Base-by-base conservation (phyloP, 208 protist genomes). In the Acanthamoeba sp. region DNA sequence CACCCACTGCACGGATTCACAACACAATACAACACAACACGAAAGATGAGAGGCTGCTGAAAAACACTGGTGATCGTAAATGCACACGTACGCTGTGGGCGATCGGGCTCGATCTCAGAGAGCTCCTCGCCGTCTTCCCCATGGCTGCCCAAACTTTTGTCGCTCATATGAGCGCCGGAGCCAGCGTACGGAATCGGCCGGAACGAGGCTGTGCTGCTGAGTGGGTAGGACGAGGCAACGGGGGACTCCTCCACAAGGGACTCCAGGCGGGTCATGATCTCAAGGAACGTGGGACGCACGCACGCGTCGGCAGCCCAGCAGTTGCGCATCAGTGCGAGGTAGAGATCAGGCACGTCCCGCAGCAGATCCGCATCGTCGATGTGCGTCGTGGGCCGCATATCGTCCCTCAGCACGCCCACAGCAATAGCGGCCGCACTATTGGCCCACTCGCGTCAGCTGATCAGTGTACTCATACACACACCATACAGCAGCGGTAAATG, bases 221-320 rank as follows among this genome's bases (percentile, higher is more conserved):
- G 27, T 16, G 62, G 71, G 29, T 27, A 48, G 36, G 24, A 50
- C 9, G 71, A 80, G 32, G 14, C 38, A 4, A 24, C 20, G 12
- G 82, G 55, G 32, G 82, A 89, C 50, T 66, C 82, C 10, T 89
- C 42, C 22, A 40, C 55, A 7, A 89, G 38, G 1, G 82, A 27
- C 29, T 89, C 82, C 10, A 93, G 87, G 3, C 87, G 52, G 6
- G 87, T 93, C 87, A 93, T 93, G 59, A 78, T 27, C 40, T 93
- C 87, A 27, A 93, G 45, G 87, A 93, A 93, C 0, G 55, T 78
- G 16, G 87, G 87, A 24, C 87, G 52, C n/a, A 50, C 10, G 4
- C 6, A 2, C 18, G 87, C 20, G 62, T 78, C 64, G 27, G 55
- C n/a, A n/a, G 40, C 87, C 87, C 87, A 93, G 45, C 87, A 93